These are phyloP conservation scores for Malassezia slooffiae DNA, from an alignment of 1,284 basidiomycete genomes.

Conservation along the genomic window DNA sequence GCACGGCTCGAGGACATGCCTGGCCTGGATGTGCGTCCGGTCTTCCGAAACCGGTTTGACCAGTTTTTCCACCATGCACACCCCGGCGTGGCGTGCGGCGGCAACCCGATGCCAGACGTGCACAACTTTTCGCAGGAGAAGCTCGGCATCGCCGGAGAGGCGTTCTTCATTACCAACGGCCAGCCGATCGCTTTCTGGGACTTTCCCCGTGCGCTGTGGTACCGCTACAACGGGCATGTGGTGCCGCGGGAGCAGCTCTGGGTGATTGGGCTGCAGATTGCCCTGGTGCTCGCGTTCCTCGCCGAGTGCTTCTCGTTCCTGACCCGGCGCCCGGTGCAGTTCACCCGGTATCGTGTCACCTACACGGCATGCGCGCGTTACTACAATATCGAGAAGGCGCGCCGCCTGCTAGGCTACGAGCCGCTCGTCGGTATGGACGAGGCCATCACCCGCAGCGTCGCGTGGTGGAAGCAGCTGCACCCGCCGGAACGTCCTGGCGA, in stretches of 20 bases:
- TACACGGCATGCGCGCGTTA: slow-evolving; percentile 59
- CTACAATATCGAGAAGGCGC: slow-evolving; percentile 91
- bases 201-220: slow-evolving; percentile 75
- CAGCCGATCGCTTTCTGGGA: slow-evolving; percentile 97
- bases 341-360: slow-evolving; percentile 76
- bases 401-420: slow-evolving; percentile 81
- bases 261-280: slow-evolving; percentile 29
- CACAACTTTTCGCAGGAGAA: slow-evolving; percentile 48
- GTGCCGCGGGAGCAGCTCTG: slow-evolving; percentile 22
- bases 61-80: slow-evolving; percentile 49
- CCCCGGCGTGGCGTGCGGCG: slow-evolving; percentile 23
- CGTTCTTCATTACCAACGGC: slow-evolving; percentile 94
- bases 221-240: slow-evolving; percentile 45
- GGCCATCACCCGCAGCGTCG: slow-evolving; percentile 66
- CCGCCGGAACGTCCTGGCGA: slow-evolving; percentile 7
- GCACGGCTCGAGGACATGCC: slow-evolving; percentile 54
- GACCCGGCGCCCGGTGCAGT: slow-evolving; percentile 68
- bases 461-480: slow-evolving; percentile 11
- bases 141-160: slow-evolving; percentile 77
- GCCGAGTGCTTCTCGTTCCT: slow-evolving; percentile 68
- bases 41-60: slow-evolving; percentile 61
- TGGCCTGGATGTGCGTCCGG: slow-evolving; percentile 50
- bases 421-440: slow-evolving; percentile 81
- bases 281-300: slow-evolving; percentile 24
- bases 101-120: slow-evolving; percentile 25